Evolutionary conservation across 1,284 basidiomycete genomes (phyloP).

Genomic region (Sanguinoderma infundibulare): DNA sequence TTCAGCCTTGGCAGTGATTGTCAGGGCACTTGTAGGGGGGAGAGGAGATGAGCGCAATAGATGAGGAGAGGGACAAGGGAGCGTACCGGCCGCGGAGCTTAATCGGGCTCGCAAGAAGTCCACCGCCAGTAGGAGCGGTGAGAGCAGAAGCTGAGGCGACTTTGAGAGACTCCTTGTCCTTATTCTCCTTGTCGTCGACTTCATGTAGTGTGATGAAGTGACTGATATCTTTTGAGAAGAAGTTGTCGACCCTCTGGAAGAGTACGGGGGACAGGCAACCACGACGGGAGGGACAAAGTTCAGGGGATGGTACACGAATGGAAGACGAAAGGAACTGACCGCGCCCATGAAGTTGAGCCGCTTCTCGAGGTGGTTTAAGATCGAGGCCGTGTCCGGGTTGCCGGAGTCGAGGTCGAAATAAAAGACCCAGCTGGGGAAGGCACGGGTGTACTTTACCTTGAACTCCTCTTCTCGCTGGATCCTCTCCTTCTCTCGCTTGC

Average conservation of each 20-base stretch:
- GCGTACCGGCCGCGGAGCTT: conserved; percentile 63
- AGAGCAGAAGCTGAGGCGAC: not conserved
- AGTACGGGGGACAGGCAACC: not conserved
- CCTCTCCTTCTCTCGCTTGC: conserved; percentile 42
- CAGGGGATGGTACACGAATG: not conserved
- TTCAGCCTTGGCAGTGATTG: conserved; percentile 28
- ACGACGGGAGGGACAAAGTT: not conserved
- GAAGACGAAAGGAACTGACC: conserved; percentile 54
- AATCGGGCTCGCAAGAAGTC: conserved; percentile 64
- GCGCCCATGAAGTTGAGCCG: conserved; percentile 74
- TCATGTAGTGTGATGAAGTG: conserved; percentile 76
- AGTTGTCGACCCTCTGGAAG: conserved; percentile 75
- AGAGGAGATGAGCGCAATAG: not conserved
- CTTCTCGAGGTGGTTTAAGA: conserved; percentile 52
- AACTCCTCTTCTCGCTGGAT: conserved; percentile 68
- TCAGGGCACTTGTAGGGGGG: not conserved
- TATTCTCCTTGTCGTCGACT: conserved; percentile 71
- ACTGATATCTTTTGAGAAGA: conserved; percentile 86
- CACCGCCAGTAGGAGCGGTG: conserved; percentile 15
- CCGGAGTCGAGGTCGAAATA: conserved; percentile 80
- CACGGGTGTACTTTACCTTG: conserved; percentile 81
- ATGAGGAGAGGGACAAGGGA: not conserved
- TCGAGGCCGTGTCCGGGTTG: conserved; percentile 49
- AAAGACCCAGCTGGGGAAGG: conserved; percentile 86
- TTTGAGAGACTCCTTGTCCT: conserved; percentile 32